Evolutionary conservation across 192 early-diverging fungal species (phyloP), one percentile per base, ranked within the genome.

Genomic region (Paraglomus brasilianum): DNA sequence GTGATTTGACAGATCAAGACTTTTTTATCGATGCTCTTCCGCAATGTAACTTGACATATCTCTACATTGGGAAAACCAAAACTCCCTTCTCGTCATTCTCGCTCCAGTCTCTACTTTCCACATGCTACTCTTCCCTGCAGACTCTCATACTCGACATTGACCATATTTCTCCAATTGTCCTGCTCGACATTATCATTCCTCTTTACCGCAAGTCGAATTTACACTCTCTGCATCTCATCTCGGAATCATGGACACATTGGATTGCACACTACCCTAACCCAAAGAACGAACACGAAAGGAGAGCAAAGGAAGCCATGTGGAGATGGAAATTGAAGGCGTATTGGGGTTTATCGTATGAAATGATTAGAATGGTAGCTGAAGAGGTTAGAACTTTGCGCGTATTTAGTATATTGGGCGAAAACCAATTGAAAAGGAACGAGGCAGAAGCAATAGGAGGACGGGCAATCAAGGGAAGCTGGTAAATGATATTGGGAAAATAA

Each of bases 221-320:
- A 40, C 43, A 55, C 44, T 41, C 56, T 47, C 8, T 69, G 24
- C 67, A 69, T 69, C 58, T 69, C 5, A 13, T 69, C 14, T 69
- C 67, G 5, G 67, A 69, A 36, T 58, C 53, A 11, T 69, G 67
- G 67, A 21, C 55, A 19, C 53, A 40, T 39, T 69, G 67, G 67
- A 45, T 24, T 6, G 53, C 41, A 13, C 22, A 58, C 58, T 69
- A 69, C 56, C 67, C 67, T 39, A 17, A n/a, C n/a, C 67, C 67
- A 39, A 36, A 56, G 48, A 58, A 8, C 11, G 67, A 69, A 45
- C 55, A 48, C 11, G 67, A 69, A 22, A 2, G 56, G 2, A n/a
- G 39, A 57, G 67, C 67, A 24, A 69, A 69, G 47, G 67, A 69
- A 69, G 67, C 67, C 8, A 58, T 69, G 55, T 69, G 67, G 52